These are phyloP conservation scores for Eragrostis nindensis DNA, from an alignment of 176 grass and related monocot species.

Conservation along the genomic window DNA sequence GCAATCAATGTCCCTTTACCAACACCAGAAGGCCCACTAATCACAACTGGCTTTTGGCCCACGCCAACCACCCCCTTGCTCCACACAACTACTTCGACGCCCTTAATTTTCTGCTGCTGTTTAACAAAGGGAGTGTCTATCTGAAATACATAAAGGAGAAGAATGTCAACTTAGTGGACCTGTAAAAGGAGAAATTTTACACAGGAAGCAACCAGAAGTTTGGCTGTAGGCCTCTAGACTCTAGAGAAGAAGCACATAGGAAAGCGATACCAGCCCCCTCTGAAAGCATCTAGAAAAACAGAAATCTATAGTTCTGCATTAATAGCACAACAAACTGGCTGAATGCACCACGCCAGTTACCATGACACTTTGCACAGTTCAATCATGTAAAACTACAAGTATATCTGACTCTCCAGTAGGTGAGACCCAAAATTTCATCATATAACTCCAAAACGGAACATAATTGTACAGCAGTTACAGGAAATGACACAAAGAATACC, in stretches of 20 bases:
- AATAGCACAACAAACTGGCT: background rate
- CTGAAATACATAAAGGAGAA: constrained; percentile 46
- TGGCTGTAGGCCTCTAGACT: constrained; percentile 1
- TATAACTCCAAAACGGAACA: constrained; percentile 20
- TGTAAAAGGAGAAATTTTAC: background rate
- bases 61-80: constrained; percentile 69
- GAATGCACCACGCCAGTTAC: background rate
- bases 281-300: no score
- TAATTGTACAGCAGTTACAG: background rate
- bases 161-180: constrained; percentile 12
- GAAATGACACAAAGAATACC: background rate
- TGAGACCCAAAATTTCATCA: background rate
- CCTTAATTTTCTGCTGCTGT: constrained; percentile 67
- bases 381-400: no score
- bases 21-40: constrained; percentile 96
- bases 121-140: constrained; percentile 87
- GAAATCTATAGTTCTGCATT: background rate
- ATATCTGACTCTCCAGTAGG: constrained; percentile 1
- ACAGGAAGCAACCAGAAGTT: constrained; percentile 22
- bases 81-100: constrained; percentile 78
- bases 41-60: constrained; percentile 85
- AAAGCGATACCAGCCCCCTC: background rate
- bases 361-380: background rate
- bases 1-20: constrained; percentile 96
- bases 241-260: background rate